Base-by-base conservation (phyloP, 2,329 filamentous ascomycete species). In the Ophiostoma ulmi region DNA sequence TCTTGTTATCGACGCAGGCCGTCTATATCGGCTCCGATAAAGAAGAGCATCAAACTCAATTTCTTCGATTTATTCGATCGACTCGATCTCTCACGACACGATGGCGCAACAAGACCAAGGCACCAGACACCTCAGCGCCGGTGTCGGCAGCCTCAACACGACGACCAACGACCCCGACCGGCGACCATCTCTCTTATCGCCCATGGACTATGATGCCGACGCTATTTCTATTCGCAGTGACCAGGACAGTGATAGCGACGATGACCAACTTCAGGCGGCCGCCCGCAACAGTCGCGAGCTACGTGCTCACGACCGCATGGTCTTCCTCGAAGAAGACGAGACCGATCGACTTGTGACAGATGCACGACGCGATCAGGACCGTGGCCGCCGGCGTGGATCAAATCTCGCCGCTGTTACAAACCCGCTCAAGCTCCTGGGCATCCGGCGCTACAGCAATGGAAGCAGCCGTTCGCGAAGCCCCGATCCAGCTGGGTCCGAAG, bases 251-350 rank as follows among this genome's bases (percentile, higher is more conserved):
- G 90, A 93, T 77, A 91, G 88, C 79, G 90, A 92, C 74, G 90
- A 93, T 78, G 90, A 93, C 78, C 83, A 91, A 76, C 83, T 91
- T 69, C 81, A 91, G 73, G 82, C 85, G 72, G 86, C 85, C 10
- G 88, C 88, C 44, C 86, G 90, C 67, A 91, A 88, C 74, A 91
- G 89, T 76, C 82, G 86, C 70, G 91, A 93, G 78, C 83, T 93
- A 70, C 86, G 88, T 52, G 86, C 87, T 48, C 88, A 91, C 78
- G 91, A 93, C 77, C 83, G 88, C 63, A 84, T 87, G 61, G 88
- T 94, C 0, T 80, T 94, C 75, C 84, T 91, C 75, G 91, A 93
- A 74, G 91, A 94, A 78, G 91, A 94, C 72, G 89, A 91, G 78
- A 81, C 86, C 65, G 87, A 91, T 74, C 83, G 83, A 69, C 79